phyloP scores from a whole-genome alignment of 371 early-diverging fungal species.

The Ordospora colligata region DNA sequence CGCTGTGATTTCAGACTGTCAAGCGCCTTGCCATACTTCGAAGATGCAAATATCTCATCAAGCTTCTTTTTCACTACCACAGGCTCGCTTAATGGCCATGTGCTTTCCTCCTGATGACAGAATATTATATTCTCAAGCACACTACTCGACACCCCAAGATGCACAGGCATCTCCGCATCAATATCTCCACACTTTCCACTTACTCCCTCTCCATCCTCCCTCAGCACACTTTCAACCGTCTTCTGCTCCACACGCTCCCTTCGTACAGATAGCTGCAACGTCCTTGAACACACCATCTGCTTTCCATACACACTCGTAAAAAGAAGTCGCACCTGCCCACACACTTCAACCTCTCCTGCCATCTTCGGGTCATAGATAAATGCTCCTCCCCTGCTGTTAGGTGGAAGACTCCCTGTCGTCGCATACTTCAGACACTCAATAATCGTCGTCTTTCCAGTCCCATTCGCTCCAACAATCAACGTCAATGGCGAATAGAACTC shows the following conservation, averaged over 20 bases:
- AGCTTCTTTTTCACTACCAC: slow-evolving; percentile 82
- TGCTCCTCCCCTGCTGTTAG: slow-evolving; percentile 71
- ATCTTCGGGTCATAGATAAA: slow-evolving; percentile 93
- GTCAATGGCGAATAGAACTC: slow-evolving; percentile 85
- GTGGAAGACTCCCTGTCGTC: slow-evolving; percentile 87
- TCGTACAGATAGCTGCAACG: slow-evolving; percentile 66
- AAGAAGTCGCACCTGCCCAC: slow-evolving; percentile 79
- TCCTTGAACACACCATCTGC: slow-evolving; percentile 69
- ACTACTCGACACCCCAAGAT: slow-evolving; percentile 78
- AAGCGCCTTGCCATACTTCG: slow-evolving; percentile 80
- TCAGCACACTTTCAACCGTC: slow-evolving; percentile 68
- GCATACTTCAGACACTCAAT: slow-evolving; percentile 93
- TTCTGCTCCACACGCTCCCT: slow-evolving; percentile 65
- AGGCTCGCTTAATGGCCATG: slow-evolving; percentile 90
- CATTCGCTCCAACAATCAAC: slow-evolving; percentile 92
- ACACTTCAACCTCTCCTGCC: slow-evolving; percentile 70
- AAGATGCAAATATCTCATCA: slow-evolving; percentile 92
- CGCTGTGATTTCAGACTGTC: slow-evolving; percentile 69
- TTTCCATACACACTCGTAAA: slow-evolving; percentile 71
- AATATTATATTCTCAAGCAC: slow-evolving; percentile 95
- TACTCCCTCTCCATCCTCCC: slow-evolving; percentile 12
- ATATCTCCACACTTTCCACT: slow-evolving; percentile 8
- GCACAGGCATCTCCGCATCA: slow-evolving; percentile 63
- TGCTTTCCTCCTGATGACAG: slow-evolving; percentile 96
- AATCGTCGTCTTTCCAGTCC: slow-evolving; percentile 95